Evolutionary conservation across 495 filamentous ascomycete genomes (phyloP), one percentile per base, ranked within the genome.

Genomic region (Penicillium paradoxum): DNA sequence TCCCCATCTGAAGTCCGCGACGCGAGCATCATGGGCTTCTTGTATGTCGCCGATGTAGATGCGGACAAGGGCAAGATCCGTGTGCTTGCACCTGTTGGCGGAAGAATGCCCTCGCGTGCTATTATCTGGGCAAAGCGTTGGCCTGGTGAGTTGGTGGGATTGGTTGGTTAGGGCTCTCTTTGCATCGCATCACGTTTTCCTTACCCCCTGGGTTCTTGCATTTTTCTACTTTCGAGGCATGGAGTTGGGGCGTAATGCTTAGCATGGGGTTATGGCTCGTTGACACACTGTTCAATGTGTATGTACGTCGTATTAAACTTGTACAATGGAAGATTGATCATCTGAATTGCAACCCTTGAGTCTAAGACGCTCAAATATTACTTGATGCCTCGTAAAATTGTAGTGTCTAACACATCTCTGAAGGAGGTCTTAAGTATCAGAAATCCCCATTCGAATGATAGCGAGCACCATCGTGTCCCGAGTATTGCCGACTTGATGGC

Each of bases 11-110:
- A 82, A 5, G 84, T 98, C 39, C 83, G 88, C 11, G 88, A 93
- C 57, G 85, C 91, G 0, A 90, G 86, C 36, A 83, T 97, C 17
- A 85, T 95, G 77, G 93, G 93, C 6, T 97, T 95, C 68, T 79
- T 96, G 33, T 96, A 95, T 63, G 85, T 99, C 29, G 81, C 86
- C 0, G 88, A 93, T 44, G 91, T 97, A 7, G 92, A 99, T 57
- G 86, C 85, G 43, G 85, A 90, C 47, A 88, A 88, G 70, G 83
- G 83, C 49, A 87, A 86, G 66, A 74, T 97, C 45, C 85, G 88
- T 54, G 76, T 96, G 14, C 74, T 98, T 34, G 84, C 86, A 2
- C 92, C 93, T 5, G 80, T 95, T 45, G 87, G 83, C 30, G 90
- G 89, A 9, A 80, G 88, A 33, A 71, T 96, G 43, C 90, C 89